phyloP scores from a whole-genome alignment of 2,329 filamentous ascomycete genomes.

The Penicillium palitans region DNA sequence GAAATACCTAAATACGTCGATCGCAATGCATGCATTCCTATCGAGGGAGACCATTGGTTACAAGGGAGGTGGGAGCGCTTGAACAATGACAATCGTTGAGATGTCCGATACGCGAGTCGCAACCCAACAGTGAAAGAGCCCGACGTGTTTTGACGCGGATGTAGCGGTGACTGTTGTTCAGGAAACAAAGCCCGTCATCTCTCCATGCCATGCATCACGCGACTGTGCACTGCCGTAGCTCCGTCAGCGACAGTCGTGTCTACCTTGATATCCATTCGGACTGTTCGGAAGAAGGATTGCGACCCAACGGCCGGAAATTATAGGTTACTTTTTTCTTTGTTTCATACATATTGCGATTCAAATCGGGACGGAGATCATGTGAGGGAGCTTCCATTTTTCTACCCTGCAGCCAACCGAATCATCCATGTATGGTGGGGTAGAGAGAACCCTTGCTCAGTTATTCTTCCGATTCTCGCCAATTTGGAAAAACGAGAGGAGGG shows the following conservation, averaged over 20 bases:
- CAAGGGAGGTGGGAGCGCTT: not conserved
- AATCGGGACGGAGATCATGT: slow-evolving; percentile 15
- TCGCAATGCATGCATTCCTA: slow-evolving; percentile 17
- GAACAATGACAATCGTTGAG: slow-evolving; percentile 1
- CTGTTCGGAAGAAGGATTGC: slow-evolving; percentile 29
- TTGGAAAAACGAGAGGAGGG: not conserved
- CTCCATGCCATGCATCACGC: slow-evolving; percentile 24
- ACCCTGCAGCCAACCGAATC: slow-evolving; percentile 18
- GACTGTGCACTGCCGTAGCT: slow-evolving; percentile 11
- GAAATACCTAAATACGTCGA: slow-evolving; percentile 27
- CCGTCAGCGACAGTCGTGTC: slow-evolving; percentile 30
- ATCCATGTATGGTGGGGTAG: slow-evolving; percentile 16
- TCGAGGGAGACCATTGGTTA: slow-evolving; percentile 5
- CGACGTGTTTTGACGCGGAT: slow-evolving; percentile 15
- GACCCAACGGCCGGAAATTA: slow-evolving; percentile 7
- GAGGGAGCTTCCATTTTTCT: slow-evolving; percentile 15
- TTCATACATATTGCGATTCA: slow-evolving; percentile 8
- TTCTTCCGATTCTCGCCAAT: slow-evolving; percentile 12
- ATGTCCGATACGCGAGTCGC: slow-evolving; percentile 1
- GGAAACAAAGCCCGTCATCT: slow-evolving; percentile 14
- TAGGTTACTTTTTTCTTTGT: not conserved
- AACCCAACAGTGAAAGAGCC: slow-evolving; percentile 9
- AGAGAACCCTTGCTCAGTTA: slow-evolving; percentile 1
- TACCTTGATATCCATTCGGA: slow-evolving; percentile 35
- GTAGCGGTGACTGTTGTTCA: slow-evolving; percentile 23